These are phyloP conservation scores for Fusarium aywerte DNA, from an alignment of 2,329 filamentous ascomycete genomes.

Conservation along the genomic window DNA sequence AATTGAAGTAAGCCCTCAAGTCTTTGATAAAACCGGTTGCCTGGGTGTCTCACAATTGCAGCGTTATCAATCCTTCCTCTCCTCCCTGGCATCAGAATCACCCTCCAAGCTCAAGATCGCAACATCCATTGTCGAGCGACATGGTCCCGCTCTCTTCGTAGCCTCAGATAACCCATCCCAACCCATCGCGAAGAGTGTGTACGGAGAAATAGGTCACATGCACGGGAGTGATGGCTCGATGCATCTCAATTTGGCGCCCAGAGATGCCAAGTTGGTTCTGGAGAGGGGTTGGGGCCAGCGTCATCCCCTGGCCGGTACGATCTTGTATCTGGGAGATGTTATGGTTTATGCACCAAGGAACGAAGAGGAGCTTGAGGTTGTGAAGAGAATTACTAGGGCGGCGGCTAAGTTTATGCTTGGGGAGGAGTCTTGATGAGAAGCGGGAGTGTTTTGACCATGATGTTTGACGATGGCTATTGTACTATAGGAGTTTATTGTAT, in stretches of 20 bases:
- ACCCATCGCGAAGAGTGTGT: conserved; percentile 7
- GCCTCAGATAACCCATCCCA: not conserved
- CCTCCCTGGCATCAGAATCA: conserved; percentile 20
- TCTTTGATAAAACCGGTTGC: fast-evolving
- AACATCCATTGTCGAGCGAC: conserved; percentile 21
- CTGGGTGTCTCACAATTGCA: not conserved
- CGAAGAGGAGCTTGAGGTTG: conserved; percentile 21
- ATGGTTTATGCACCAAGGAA: conserved; percentile 35
- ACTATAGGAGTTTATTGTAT: not conserved
- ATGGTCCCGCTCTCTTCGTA: conserved; percentile 29
- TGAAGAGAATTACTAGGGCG: conserved; percentile 14
- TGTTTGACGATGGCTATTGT: no score
- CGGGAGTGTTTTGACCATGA: not conserved
- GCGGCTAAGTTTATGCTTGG: conserved; percentile 23
- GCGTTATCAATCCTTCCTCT: conserved; percentile 29
- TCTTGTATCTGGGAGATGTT: conserved; percentile 26
- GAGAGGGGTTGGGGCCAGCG: conserved; percentile 33
- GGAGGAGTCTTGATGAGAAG: not conserved
- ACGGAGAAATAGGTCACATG: conserved; percentile 29
- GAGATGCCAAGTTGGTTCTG: conserved; percentile 28
- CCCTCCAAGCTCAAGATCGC: conserved; percentile 29
- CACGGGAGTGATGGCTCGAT: conserved; percentile 31
- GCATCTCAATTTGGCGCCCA: conserved; percentile 28
- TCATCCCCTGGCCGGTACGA: conserved; percentile 25
- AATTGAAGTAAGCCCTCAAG: not conserved